phyloP scores from a whole-genome alignment of 2,329 filamentous ascomycete species.

The Colletotrichum tabaci region DNA sequence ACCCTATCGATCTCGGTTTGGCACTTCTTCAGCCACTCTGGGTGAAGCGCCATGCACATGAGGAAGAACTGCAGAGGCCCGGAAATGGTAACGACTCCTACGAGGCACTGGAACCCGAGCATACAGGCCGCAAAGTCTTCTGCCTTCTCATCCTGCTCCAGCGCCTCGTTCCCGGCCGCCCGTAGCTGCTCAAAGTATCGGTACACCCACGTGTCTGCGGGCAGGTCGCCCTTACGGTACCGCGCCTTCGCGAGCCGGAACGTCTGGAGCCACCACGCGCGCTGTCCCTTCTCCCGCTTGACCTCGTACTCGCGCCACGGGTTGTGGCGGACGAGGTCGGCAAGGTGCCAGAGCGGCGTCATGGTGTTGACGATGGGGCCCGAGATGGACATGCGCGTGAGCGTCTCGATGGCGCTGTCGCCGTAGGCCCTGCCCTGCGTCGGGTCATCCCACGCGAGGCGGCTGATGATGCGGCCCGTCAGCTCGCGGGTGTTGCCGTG shows the following conservation, averaged over 20 bases:
- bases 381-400: slow-evolving; percentile 67
- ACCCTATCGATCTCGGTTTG: slow-evolving; percentile 72
- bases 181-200: slow-evolving; percentile 63
- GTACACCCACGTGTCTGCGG: slow-evolving; percentile 62
- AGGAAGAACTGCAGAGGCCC: slow-evolving; percentile 66
- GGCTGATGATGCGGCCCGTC: slow-evolving; percentile 65
- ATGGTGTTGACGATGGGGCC: slow-evolving; percentile 66
- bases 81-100: slow-evolving; percentile 65
- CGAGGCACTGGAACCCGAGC: slow-evolving; percentile 66
- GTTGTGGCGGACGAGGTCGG: slow-evolving; percentile 56
- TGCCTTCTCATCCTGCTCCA: slow-evolving; percentile 59
- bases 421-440: slow-evolving; percentile 61
- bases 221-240: slow-evolving; percentile 57
- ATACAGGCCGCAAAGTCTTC: slow-evolving; percentile 65
- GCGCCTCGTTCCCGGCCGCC: slow-evolving; percentile 55
- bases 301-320: slow-evolving; percentile 65
- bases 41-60: slow-evolving; percentile 67
- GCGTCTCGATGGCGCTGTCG: slow-evolving; percentile 61
- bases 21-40: slow-evolving; percentile 66
- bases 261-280: slow-evolving; percentile 62
- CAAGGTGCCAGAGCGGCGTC: slow-evolving; percentile 63
- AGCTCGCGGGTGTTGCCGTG: slow-evolving; percentile 63
- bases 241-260: slow-evolving; percentile 59
- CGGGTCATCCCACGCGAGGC: slow-evolving; percentile 65
- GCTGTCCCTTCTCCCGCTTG: slow-evolving; percentile 59